These are phyloP conservation scores for Triticum turgidum DNA, from an alignment of 176 grass and related monocot genomes.

Conservation along the genomic window DNA sequence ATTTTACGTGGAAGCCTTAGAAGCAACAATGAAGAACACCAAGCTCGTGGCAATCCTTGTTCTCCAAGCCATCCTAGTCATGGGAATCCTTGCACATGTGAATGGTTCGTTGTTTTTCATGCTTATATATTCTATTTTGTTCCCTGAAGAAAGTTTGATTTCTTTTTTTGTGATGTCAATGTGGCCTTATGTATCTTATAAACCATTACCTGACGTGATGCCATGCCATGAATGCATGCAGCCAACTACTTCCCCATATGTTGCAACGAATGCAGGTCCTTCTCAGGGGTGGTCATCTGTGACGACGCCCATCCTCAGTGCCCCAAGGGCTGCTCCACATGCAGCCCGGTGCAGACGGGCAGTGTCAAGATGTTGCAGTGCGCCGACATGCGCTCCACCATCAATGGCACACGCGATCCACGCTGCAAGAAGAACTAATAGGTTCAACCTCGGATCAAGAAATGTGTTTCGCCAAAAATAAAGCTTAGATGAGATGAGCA, in stretches of 20 bases:
- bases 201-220: not conserved
- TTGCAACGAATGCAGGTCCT: not conserved
- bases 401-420: not conserved
- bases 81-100: not conserved
- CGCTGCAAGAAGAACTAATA: not conserved
- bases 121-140: too few species aligned
- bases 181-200: too few species aligned
- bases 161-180: too few species aligned
- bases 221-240: not conserved
- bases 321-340: not conserved
- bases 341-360: not conserved
- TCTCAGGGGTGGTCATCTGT: not conserved
- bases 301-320: not conserved
- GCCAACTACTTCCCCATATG: not conserved
- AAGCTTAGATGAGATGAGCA: too few species aligned
- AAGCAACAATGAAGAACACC: not conserved
- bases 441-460: too few species aligned
- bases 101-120: too few species aligned
- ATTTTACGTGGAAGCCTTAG: not conserved
- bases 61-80: not conserved
- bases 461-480: too few species aligned
- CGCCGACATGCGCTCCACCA: not conserved
- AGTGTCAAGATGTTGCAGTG: not conserved
- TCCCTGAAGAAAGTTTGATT: too few species aligned
- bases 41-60: not conserved